Percentiles rank a stretch among this genome's conserved stretches.
These are phyloP conservation scores for Eremothecium sinecaudum DNA, from an alignment of 1,139 yeast genomes.

Conservation along the genomic window DNA sequence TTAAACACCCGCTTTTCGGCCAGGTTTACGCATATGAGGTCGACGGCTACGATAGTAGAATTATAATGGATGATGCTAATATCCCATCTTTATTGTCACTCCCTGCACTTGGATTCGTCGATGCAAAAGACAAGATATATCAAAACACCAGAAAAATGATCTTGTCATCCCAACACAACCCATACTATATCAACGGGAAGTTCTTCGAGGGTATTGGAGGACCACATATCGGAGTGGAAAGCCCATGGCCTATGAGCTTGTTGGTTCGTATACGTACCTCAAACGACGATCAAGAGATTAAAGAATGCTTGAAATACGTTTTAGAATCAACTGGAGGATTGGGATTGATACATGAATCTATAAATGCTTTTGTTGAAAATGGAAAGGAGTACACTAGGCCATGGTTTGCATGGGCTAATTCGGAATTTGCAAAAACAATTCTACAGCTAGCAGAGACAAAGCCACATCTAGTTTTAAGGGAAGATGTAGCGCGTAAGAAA, in stretches of 20 bases:
- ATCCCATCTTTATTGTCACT: slow-evolving; percentile 73
- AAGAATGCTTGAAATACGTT: slow-evolving; percentile 40
- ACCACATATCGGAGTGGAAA: slow-evolving; percentile 72
- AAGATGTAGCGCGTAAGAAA: slow-evolving; percentile 28
- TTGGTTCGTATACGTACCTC: slow-evolving; percentile 66
- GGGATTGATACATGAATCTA: slow-evolving; percentile 80
- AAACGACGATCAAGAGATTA: slow-evolving; percentile 61
- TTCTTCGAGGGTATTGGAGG: slow-evolving; percentile 77
- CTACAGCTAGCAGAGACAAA: slow-evolving; percentile 63
- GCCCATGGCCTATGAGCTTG: slow-evolving; percentile 90
- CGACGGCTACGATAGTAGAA: slow-evolving; percentile 72
- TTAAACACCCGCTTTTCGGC: slow-evolving; percentile 61
- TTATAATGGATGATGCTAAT: slow-evolving; percentile 86
- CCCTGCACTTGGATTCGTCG: slow-evolving; percentile 68
- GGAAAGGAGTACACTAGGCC: slow-evolving; percentile 53
- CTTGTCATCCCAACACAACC: slow-evolving; percentile 60
- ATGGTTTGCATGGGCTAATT: slow-evolving; percentile 94
- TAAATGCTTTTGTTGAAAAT: slow-evolving; percentile 49
- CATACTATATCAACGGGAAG: slow-evolving; percentile 58
- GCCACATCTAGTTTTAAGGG: slow-evolving; percentile 60
- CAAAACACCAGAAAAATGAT: slow-evolving; percentile 75
- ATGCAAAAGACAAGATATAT: slow-evolving; percentile 47
- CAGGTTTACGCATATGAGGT: slow-evolving; percentile 80
- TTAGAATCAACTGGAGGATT: slow-evolving; percentile 58
- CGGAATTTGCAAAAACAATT: slow-evolving; percentile 81